phyloP scores from a whole-genome alignment of 2,329 filamentous ascomycete species.

The Sporothrix pseudoabietina region DNA sequence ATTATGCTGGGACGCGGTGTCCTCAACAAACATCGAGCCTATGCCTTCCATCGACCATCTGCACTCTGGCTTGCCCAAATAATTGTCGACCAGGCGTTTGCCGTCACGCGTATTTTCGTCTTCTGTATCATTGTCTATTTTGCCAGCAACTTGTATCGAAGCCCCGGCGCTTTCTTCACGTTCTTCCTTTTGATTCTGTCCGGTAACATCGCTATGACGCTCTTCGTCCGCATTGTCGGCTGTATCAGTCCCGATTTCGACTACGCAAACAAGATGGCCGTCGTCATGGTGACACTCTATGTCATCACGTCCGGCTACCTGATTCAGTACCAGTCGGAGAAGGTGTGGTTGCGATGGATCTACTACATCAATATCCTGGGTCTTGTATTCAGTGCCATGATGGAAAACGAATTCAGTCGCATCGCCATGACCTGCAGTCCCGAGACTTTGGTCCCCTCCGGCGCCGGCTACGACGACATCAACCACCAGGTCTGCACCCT shows the following conservation, averaged over 20 bases:
- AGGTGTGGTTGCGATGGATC: conserved; percentile 79
- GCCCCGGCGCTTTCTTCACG: conserved; percentile 75
- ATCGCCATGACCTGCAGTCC: conserved; percentile 69
- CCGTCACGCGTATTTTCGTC: conserved; percentile 68
- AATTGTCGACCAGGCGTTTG: conserved; percentile 73
- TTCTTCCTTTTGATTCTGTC: conserved; percentile 72
- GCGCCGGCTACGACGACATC: conserved; percentile 69
- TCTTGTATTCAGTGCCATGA: conserved; percentile 73
- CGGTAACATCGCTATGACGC: conserved; percentile 71
- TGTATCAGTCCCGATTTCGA: conserved; percentile 80
- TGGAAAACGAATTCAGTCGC: conserved; percentile 82
- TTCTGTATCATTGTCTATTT: conserved; percentile 80
- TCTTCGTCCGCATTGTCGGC: conserved; percentile 76
- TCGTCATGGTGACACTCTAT: conserved; percentile 78
- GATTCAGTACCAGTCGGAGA: conserved; percentile 74
- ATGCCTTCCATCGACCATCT: conserved; percentile 79
- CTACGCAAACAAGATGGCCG: conserved; percentile 80
- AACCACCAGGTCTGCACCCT: conserved; percentile 80
- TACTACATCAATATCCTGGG: conserved; percentile 76
- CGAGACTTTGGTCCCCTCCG: conserved; percentile 70
- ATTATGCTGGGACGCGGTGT: conserved; percentile 72
- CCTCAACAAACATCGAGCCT: conserved; percentile 81
- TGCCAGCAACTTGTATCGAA: conserved; percentile 69
- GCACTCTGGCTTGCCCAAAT: conserved; percentile 84
- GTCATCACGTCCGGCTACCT: conserved; percentile 80